phyloP scores from a whole-genome alignment of 2,329 filamentous ascomycete genomes.

The Neoascochyta sp. region DNA sequence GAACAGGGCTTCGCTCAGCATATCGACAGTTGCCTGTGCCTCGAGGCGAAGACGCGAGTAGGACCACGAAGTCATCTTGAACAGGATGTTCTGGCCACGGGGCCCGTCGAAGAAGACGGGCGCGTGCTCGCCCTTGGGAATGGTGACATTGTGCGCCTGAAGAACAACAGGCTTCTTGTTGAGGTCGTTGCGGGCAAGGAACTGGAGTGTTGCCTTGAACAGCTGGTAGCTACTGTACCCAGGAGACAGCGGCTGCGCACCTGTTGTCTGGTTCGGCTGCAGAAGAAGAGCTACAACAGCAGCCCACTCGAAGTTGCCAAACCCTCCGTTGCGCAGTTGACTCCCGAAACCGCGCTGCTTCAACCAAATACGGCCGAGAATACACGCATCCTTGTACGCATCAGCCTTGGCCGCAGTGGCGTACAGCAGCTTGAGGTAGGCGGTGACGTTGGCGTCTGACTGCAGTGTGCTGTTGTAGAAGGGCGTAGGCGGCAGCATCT shows the following conservation, averaged over 20 bases:
- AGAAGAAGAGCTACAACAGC: constrained; percentile 75
- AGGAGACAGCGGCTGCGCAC: constrained; percentile 67
- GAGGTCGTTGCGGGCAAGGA: constrained; percentile 71
- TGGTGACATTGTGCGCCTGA: constrained; percentile 36
- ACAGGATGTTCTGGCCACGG: constrained; percentile 75
- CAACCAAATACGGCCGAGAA: constrained; percentile 84
- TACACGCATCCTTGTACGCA: constrained; percentile 76
- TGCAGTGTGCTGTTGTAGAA: constrained; percentile 88
- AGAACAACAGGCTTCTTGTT: constrained; percentile 60
- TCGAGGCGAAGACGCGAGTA: constrained; percentile 70
- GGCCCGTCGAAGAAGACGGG: constrained; percentile 77
- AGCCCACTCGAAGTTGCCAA: constrained; percentile 91
- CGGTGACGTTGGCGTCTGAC: constrained; percentile 68
- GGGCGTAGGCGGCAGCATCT: constrained; percentile 56
- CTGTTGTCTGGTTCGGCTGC: constrained; percentile 69
- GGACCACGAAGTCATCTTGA: constrained; percentile 87
- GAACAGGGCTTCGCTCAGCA: constrained; percentile 68
- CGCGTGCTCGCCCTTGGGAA: constrained; percentile 42
- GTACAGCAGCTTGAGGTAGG: constrained; percentile 73
- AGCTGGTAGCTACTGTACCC: constrained; percentile 88
- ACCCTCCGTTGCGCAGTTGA: constrained; percentile 70
- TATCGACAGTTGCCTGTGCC: constrained; percentile 68
- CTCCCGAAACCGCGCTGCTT: constrained; percentile 78
- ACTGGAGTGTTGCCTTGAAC: constrained; percentile 92
- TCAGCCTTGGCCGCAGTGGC: constrained; percentile 65